Evolutionary conservation across 163 green algal species (phyloP).

Genomic region (Scenedesmus sp.): DNA sequence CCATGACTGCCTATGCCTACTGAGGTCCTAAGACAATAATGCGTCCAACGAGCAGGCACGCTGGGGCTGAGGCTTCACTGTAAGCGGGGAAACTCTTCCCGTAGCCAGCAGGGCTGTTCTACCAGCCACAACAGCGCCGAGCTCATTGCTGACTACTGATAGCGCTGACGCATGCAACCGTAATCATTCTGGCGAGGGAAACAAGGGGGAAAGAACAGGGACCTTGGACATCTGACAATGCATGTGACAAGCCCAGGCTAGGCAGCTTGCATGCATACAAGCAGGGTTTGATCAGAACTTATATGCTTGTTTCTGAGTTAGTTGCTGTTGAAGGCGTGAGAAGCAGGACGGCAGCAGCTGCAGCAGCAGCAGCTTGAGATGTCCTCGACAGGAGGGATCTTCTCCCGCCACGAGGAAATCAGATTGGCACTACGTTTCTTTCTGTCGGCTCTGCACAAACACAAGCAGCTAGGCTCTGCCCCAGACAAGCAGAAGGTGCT

Average conservation of each 20-base stretch:
- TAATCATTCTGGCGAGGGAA: neutral
- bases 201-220: neutral
- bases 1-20: neutral
- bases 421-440: conserved; percentile 70
- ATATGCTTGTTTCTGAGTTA: neutral
- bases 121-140: neutral
- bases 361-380: conserved; percentile 8
- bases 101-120: neutral
- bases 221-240: conserved; percentile 10
- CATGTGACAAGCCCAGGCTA: neutral
- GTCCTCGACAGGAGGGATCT: conserved; percentile 26
- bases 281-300: neutral
- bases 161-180: neutral
- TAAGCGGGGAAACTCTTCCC: neutral
- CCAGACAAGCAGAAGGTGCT: conserved; percentile 54
- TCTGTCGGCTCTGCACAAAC: conserved; percentile 66
- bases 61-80: neutral
- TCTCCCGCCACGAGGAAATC: conserved; percentile 72
- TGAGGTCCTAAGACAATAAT: neutral
- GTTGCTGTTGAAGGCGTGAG: neutral
- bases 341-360: neutral
- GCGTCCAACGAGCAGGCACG: neutral
- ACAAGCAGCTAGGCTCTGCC: conserved; percentile 54
- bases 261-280: neutral
- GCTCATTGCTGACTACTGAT: neutral